Evolutionary conservation across 2,329 filamentous ascomycete species (phyloP), one percentile per base, ranked within the genome.

Genomic region (Colletotrichum cordylinicola): DNA sequence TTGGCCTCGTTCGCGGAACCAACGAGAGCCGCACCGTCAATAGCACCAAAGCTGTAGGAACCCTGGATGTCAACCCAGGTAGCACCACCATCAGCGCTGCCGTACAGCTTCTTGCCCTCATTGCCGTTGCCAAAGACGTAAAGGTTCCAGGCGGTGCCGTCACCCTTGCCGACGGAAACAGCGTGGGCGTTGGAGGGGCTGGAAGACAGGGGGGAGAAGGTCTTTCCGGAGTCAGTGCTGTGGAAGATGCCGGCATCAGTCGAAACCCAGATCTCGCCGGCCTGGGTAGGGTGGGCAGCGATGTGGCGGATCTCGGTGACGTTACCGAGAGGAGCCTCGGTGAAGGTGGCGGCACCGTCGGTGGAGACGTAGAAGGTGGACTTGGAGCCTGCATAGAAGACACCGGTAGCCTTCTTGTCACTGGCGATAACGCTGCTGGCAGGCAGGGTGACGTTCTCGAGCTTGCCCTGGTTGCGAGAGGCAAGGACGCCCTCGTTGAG

Each of bases 231-330:
- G 80, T 92, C 81, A 8, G 86, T 88, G 12, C 88, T 90, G 78
- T 87, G 87, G 83, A 89, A 91, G 64, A 92, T 81, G 8, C 91
- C 91, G 0, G 79, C 82, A 69, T 91, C 85, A 0, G 90, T 91
- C 2, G 90, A 90, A 2, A 90, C 90, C 82, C 88, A 91, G 64
- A 94, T 87, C 64, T 92, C 90, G 15, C 93, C 92, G 0, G 91
- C 90, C 9, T 86, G 85, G 8, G 88, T 86, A 0, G 92, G 91
- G 77, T 93, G 87, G 1, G 86, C 86, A 18, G 89, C 90, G 12
- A 94, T 86, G 39, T 88, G 87, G 52, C 91, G 91, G 72, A 93
- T 84, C 21, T 84, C 80, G 3, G 82, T 85, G 4, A 84, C 86
- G n/a, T 83, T 83, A 4, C 81, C 83, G 0, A 90, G 80, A 0